phyloP scores from a whole-genome alignment of 2,329 filamentous ascomycete species.

The Arthrobotrys sinensis region DNA sequence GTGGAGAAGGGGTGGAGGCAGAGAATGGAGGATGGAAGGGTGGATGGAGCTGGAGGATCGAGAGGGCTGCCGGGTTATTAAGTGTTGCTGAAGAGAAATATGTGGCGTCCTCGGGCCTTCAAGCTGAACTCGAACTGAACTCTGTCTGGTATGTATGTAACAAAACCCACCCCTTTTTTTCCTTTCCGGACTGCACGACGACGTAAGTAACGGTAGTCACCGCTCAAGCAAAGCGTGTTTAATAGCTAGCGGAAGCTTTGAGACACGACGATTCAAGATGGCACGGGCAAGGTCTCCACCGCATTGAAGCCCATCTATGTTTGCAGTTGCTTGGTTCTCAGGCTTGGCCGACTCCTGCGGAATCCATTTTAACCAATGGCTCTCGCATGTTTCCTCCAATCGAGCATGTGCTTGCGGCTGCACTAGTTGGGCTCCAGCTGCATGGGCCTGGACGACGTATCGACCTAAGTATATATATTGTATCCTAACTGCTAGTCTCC shows the following conservation, averaged over 20 bases:
- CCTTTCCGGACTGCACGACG: not conserved
- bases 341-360: constrained; percentile 36
- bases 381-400: constrained; percentile 57
- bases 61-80: constrained; percentile 14
- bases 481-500: no score
- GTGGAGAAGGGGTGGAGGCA: constrained; percentile 18
- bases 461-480: no score
- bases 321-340: constrained; percentile 13
- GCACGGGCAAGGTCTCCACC: constrained; percentile 4
- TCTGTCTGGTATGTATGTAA: not conserved
- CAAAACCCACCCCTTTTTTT: constrained; percentile 12
- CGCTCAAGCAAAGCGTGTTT: constrained; percentile 5
- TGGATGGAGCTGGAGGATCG: constrained; percentile 10
- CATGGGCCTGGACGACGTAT: not conserved
- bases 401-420: constrained; percentile 55
- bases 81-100: constrained; percentile 46
- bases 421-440: constrained; percentile 11
- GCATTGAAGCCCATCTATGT: constrained; percentile 6
- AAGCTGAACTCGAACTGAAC: constrained; percentile 10
- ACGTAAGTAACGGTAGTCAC: constrained; percentile 20
- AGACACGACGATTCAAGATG: constrained; percentile 14
- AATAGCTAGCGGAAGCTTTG: constrained; percentile 9
- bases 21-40: constrained; percentile 6
- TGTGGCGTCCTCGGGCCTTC: constrained; percentile 42
- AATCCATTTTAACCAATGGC: constrained; percentile 59